phyloP scores from a whole-genome alignment of 2,329 filamentous ascomycete genomes.

The Cladosporium oxysporum region DNA sequence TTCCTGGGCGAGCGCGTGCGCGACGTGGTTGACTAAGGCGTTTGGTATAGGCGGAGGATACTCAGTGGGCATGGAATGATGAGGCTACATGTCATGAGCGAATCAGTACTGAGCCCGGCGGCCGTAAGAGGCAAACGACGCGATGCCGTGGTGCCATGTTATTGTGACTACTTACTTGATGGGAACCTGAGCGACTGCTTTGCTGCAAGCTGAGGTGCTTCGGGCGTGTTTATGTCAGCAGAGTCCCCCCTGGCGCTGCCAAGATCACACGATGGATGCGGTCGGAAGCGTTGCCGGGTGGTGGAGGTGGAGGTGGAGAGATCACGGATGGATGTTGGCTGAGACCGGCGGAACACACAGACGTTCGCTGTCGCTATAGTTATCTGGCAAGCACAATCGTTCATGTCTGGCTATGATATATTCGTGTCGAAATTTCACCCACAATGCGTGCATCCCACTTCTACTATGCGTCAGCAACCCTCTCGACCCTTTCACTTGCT shows the following conservation, averaged over 20 bases:
- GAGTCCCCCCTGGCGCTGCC: background rate
- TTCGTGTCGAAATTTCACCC: background rate
- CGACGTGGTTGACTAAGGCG: background rate
- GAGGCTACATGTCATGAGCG: slow-evolving; percentile 4
- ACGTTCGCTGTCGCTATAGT: background rate
- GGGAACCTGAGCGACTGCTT: slow-evolving; percentile 2
- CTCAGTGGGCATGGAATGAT: background rate
- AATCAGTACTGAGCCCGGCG: background rate
- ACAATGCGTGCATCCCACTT: background rate
- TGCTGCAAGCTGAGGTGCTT: slow-evolving; percentile 9
- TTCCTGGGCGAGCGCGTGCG: background rate
- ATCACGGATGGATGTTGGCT: background rate
- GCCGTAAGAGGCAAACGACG: background rate
- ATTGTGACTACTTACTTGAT: slow-evolving; percentile 11
- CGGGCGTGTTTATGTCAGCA: slow-evolving; percentile 7
- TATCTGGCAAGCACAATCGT: background rate
- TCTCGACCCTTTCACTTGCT: background rate
- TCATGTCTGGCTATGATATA: background rate
- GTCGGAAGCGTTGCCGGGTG: slow-evolving; percentile 2
- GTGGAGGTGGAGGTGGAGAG: slow-evolving; percentile 2
- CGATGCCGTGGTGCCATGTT: background rate
- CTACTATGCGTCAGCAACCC: background rate
- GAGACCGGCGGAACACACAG: background rate
- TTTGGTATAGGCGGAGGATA: background rate
- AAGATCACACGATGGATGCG: slow-evolving; percentile 1